Percentiles rank a stretch among this genome's conserved stretches.
These are phyloP conservation scores for Monilinia polystroma DNA, from an alignment of 2,329 filamentous ascomycete genomes.

Conservation along the genomic window DNA sequence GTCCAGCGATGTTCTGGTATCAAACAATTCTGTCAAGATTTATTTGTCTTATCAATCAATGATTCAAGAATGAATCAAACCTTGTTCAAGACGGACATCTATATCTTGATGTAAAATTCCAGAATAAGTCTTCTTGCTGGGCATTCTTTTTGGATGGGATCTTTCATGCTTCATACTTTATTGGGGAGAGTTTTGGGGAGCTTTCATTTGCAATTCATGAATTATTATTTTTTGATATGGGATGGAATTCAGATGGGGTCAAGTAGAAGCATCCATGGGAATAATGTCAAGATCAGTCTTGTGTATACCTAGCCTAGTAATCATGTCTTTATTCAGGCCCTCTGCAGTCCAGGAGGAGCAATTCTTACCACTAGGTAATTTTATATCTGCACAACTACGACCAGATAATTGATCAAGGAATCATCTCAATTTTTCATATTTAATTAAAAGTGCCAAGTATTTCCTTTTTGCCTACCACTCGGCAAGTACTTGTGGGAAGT, in stretches of 20 bases:
- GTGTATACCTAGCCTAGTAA: not conserved
- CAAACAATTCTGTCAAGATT: not conserved
- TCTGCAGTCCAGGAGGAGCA: no score
- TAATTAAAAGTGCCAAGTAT: no score
- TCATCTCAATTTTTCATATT: not conserved
- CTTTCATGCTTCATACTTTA: not conserved
- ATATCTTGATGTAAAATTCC: not conserved
- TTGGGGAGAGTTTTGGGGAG: fast-evolving
- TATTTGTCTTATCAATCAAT: not conserved
- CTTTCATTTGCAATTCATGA: not conserved
- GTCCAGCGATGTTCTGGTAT: not conserved
- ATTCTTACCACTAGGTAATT: no score
- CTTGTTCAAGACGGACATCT: not conserved
- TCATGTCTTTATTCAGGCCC: not conserved
- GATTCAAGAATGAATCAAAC: not conserved
- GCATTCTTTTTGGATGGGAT: not conserved
- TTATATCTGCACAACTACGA: not conserved
- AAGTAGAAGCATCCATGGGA: not conserved
- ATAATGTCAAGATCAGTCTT: not conserved
- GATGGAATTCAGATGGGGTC: not conserved
- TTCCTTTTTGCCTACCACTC: no score
- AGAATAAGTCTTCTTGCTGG: not conserved
- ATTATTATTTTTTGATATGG: not conserved
- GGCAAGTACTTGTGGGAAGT: no score
- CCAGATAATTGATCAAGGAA: not conserved